These are phyloP conservation scores for Coemansia sp. DNA, from an alignment of 192 early-diverging fungal genomes.

Conservation along the genomic window DNA sequence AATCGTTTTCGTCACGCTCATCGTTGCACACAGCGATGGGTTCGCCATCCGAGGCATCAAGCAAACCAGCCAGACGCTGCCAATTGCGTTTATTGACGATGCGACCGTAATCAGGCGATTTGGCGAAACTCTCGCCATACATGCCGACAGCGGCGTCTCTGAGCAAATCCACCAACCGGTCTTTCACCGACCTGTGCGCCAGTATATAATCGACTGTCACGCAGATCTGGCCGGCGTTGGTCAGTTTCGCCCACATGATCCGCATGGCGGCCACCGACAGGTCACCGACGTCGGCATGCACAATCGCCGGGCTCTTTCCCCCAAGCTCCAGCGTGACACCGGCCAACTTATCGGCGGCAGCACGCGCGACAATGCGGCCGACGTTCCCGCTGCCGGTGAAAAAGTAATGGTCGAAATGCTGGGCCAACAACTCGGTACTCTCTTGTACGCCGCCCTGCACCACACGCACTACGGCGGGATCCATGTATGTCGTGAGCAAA, in stretches of 20 bases:
- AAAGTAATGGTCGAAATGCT: slow-evolving; percentile 87
- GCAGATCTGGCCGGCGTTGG: slow-evolving; percentile 91
- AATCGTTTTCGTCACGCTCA: slow-evolving; percentile 58
- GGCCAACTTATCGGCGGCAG: slow-evolving; percentile 83
- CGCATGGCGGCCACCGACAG: slow-evolving; percentile 66
- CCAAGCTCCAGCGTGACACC: slow-evolving; percentile 93
- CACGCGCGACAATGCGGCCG: slow-evolving; percentile 78
- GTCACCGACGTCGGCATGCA: slow-evolving; percentile 67
- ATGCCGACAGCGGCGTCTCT: slow-evolving; percentile 42
- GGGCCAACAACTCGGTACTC: slow-evolving; percentile 71
- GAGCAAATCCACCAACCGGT: slow-evolving; percentile 61
- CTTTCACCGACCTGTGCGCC: slow-evolving; percentile 60
- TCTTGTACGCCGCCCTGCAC: slow-evolving; percentile 76
- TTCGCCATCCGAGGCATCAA: slow-evolving; percentile 55
- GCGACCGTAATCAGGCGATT: slow-evolving; percentile 61
- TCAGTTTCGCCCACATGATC: slow-evolving; percentile 76
- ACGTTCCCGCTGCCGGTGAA: slow-evolving; percentile 86
- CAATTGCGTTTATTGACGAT: slow-evolving; percentile 74
- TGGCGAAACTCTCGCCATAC: slow-evolving; percentile 56
- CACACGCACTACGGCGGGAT: slow-evolving; percentile 61
- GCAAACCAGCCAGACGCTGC: slow-evolving; percentile 60
- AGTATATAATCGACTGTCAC: slow-evolving; percentile 86
- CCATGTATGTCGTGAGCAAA: slow-evolving; percentile 76
- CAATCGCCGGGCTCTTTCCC: slow-evolving; percentile 78
- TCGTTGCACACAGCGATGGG: slow-evolving; percentile 58